A percentile compares a stretch with the other conserved stretches of the same genome.
These are phyloP conservation scores for Fusarium setosum DNA, from an alignment of 2,329 filamentous ascomycete species.

Conservation along the genomic window DNA sequence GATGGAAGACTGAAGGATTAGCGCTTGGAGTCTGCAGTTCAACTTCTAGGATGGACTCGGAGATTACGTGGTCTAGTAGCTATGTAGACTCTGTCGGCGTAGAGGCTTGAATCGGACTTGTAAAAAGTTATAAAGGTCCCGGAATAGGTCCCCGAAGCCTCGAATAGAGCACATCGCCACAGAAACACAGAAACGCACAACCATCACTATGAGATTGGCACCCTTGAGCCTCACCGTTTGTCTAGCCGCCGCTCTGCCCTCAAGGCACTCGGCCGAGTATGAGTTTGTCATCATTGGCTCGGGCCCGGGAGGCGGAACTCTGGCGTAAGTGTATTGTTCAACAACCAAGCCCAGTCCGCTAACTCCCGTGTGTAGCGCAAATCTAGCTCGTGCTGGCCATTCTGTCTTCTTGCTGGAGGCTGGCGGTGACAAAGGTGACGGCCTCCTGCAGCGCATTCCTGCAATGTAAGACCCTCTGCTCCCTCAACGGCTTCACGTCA, in stretches of 20 bases:
- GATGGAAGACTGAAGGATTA: too few relatives aligned
- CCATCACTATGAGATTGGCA: constrained; percentile 2
- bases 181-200: neutral
- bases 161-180: neutral
- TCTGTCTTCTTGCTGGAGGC: constrained; percentile 68
- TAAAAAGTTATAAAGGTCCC: too few relatives aligned
- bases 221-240: neutral
- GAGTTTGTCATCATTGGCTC: constrained; percentile 70
- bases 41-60: too few relatives aligned
- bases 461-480: constrained; percentile 10
- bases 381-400: constrained; percentile 65
- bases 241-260: constrained; percentile 6
- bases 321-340: constrained; percentile 49
- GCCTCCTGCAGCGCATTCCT: constrained; percentile 22
- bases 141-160: too few relatives aligned
- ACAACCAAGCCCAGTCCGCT: neutral
- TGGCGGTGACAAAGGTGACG: constrained; percentile 61
- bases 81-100: too few relatives aligned
- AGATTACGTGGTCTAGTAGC: too few relatives aligned
- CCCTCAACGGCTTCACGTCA: too few relatives aligned
- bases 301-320: constrained; percentile 64
- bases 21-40: too few relatives aligned
- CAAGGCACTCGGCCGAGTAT: constrained; percentile 47
- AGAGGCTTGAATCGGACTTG: too few relatives aligned
- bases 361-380: constrained; percentile 44